These are phyloP conservation scores for Spergularia bocconei DNA, from an alignment of 148 eudicot species.

Conservation along the genomic window DNA sequence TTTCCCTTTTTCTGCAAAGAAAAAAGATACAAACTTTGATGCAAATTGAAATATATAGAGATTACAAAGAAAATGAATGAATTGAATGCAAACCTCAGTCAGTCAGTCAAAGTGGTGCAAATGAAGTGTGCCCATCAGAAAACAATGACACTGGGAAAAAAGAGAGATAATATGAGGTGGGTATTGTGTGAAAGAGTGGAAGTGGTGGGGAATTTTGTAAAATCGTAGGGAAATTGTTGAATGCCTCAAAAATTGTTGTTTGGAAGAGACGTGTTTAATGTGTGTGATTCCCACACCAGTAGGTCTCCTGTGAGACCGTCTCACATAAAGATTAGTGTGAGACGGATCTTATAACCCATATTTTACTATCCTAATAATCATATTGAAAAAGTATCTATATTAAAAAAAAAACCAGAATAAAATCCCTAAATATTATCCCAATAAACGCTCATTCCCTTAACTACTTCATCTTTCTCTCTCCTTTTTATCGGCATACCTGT, in stretches of 20 bases:
- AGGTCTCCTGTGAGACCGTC: no score
- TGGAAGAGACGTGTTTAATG: slow-evolving; percentile 23
- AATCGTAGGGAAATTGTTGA: no score
- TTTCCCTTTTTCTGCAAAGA: neutral
- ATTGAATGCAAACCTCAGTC: slow-evolving; percentile 4
- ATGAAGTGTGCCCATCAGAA: slow-evolving; percentile 10
- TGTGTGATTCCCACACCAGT: neutral
- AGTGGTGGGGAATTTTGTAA: no score
- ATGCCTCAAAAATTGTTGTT: neutral
- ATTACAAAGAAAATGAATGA: neutral
- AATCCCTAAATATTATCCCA: no score
- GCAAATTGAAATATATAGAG: slow-evolving; percentile 2
- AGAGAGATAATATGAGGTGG: neutral
- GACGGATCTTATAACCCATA: no score
- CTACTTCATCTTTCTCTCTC: no score
- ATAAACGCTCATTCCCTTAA: no score
- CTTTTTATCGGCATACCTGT: no score
- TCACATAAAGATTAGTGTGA: no score
- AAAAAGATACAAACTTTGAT: slow-evolving; percentile 11
- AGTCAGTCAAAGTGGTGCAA: neutral
- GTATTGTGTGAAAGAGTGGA: neutral
- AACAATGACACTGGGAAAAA: slow-evolving; percentile 1
- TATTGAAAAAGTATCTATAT: no score
- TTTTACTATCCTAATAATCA: no score
- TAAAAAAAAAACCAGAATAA: no score